These are phyloP conservation scores for Arctium lappa DNA, from an alignment of 129 eudicot genomes.

Conservation along the genomic window DNA sequence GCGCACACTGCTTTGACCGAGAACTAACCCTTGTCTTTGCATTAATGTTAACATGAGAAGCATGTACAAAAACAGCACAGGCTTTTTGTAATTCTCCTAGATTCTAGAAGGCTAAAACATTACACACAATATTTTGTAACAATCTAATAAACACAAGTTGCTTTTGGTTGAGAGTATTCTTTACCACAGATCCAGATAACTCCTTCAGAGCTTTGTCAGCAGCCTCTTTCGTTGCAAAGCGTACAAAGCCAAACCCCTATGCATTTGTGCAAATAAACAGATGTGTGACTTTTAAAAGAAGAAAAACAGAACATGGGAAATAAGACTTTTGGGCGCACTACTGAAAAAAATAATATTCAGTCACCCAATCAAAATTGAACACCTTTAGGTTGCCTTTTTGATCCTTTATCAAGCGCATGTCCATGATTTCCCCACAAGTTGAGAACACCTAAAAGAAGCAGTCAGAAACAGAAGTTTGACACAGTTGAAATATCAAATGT, in stretches of 20 bases:
- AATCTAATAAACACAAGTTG: not conserved
- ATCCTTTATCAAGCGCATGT: slow-evolving; percentile 72
- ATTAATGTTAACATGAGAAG: not conserved
- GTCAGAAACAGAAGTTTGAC: not conserved
- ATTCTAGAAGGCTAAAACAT: not conserved
- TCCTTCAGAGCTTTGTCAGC: slow-evolving; percentile 79
- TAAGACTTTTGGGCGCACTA: slow-evolving; percentile 3
- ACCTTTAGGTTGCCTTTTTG: slow-evolving; percentile 70
- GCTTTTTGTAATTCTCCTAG: slow-evolving; percentile 3
- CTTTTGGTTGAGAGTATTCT: slow-evolving; percentile 10
- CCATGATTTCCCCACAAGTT: slow-evolving; percentile 72
- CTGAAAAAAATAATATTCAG: not conserved
- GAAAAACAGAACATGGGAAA: not conserved
- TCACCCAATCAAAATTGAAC: slow-evolving; percentile 2
- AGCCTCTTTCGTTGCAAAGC: slow-evolving; percentile 75
- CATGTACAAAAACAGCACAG: not conserved
- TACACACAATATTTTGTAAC: not conserved
- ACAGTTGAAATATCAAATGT: not conserved
- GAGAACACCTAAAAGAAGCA: slow-evolving; percentile 58
- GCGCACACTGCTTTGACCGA: not conserved
- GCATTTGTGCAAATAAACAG: slow-evolving; percentile 17
- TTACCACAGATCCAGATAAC: slow-evolving; percentile 63
- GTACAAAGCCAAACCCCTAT: slow-evolving; percentile 86
- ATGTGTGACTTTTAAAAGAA: slow-evolving; percentile 10
- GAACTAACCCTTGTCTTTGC: not conserved